These are phyloP conservation scores for Triangularia setosa DNA, from an alignment of 2,329 filamentous ascomycete species.

Conservation along the genomic window DNA sequence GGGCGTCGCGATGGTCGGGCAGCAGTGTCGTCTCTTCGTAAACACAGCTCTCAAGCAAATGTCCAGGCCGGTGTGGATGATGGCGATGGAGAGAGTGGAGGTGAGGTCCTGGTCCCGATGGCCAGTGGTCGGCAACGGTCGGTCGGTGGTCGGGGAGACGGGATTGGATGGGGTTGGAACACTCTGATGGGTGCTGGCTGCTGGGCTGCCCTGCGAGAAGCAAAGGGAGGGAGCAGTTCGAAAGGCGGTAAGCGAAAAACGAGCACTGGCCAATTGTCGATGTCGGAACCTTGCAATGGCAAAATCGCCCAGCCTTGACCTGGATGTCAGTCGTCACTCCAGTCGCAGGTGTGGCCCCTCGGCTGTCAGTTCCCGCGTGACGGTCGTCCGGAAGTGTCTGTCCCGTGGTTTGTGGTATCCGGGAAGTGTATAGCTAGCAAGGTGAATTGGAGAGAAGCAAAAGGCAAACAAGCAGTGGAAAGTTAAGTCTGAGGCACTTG, in stretches of 20 bases:
- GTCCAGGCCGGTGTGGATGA: background rate
- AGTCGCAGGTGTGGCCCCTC: background rate
- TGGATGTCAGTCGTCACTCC: background rate
- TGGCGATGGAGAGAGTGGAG: background rate
- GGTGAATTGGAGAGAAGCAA: background rate
- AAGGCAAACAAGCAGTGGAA: background rate
- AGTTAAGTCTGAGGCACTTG: background rate
- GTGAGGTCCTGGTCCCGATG: background rate
- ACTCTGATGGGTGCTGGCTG: background rate
- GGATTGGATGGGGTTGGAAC: background rate
- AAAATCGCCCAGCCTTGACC: background rate
- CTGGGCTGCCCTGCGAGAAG: background rate
- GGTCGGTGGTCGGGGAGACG: background rate
- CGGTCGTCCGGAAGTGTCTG: background rate
- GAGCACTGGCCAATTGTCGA: constrained; percentile 10
- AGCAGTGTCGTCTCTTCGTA: background rate
- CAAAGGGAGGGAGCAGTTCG: constrained; percentile 5
- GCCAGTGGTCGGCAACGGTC: background rate
- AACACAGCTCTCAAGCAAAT: background rate
- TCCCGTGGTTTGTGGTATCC: background rate
- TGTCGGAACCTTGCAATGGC: constrained; percentile 1
- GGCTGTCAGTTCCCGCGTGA: background rate
- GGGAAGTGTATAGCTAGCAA: background rate
- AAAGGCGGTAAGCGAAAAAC: constrained; percentile 15
- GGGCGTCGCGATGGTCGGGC: background rate